Conservation (phyloP, 768 basidiomycete genomes). For the Mycena olivaceomarginata region DNA sequence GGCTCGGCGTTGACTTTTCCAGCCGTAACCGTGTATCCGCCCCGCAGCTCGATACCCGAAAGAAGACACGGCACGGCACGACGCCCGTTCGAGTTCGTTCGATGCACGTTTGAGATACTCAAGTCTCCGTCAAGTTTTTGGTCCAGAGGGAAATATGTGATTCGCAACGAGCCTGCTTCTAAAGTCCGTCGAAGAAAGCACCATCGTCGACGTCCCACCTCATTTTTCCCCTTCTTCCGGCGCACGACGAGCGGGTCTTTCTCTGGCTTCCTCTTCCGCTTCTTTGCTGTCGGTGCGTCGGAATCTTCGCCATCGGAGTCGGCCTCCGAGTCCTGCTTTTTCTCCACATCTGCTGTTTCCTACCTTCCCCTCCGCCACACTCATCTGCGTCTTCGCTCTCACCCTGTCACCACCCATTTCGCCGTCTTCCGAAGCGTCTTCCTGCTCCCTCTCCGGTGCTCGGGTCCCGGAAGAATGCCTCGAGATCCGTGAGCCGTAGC, state of each 20-base stretch:
- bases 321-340: constrained; percentile 13
- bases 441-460: constrained; percentile 59
- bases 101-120: too few species aligned
- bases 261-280: constrained; percentile 75
- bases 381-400: constrained; percentile 45
- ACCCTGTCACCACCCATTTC: constrained; percentile 47
- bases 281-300: constrained; percentile 60
- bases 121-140: too few species aligned
- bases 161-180: constrained; percentile 40
- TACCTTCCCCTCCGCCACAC: constrained; percentile 40
- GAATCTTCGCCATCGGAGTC: constrained; percentile 47
- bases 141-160: neutral
- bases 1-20: neutral
- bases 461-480: constrained; percentile 75
- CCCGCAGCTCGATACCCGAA: too few species aligned
- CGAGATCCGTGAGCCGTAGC: constrained; percentile 90
- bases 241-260: constrained; percentile 68
- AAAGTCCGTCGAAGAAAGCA: constrained; percentile 83
- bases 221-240: constrained; percentile 77
- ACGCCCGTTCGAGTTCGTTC: too few species aligned
- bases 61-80: too few species aligned
- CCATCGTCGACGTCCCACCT: constrained; percentile 75
- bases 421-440: constrained; percentile 50
- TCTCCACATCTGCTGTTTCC: constrained; percentile 41
- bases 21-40: neutral